Conservation (phyloP, 2,329 filamentous ascomycete species). For the Aspergillus carbonarius region DNA sequence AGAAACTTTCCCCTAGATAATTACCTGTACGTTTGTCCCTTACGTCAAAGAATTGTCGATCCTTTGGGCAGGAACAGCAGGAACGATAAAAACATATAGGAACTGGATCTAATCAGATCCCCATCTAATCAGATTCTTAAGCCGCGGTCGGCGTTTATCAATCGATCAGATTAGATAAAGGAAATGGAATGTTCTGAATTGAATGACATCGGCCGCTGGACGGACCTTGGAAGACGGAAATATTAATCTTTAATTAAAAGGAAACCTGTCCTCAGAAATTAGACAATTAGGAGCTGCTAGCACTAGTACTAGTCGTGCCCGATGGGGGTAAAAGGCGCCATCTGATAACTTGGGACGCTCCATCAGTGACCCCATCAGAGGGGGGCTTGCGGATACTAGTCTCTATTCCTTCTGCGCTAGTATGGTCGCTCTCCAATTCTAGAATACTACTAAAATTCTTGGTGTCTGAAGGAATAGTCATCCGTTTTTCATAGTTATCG, state of each 20-base stretch:
- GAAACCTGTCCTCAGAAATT: not conserved
- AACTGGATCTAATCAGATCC: not conserved
- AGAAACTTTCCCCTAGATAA: no score
- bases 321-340: not conserved
- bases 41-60: not conserved
- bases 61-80: not conserved
- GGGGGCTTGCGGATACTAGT: not conserved
- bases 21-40: not conserved
- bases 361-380: not conserved
- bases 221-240: not conserved
- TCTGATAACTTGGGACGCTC: not conserved
- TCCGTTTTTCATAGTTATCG: no score
- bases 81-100: not conserved
- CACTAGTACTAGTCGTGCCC: not conserved
- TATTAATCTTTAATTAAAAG: not conserved
- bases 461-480: not conserved
- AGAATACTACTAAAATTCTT: not conserved
- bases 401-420: not conserved
- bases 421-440: not conserved
- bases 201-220: not conserved
- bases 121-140: not conserved
- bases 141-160: constrained; percentile 5
- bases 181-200: not conserved
- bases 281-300: not conserved
- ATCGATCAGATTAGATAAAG: constrained; percentile 21